Base-by-base conservation (phyloP, 2,329 filamentous ascomycete species). In the Hypomyces perniciosus region DNA sequence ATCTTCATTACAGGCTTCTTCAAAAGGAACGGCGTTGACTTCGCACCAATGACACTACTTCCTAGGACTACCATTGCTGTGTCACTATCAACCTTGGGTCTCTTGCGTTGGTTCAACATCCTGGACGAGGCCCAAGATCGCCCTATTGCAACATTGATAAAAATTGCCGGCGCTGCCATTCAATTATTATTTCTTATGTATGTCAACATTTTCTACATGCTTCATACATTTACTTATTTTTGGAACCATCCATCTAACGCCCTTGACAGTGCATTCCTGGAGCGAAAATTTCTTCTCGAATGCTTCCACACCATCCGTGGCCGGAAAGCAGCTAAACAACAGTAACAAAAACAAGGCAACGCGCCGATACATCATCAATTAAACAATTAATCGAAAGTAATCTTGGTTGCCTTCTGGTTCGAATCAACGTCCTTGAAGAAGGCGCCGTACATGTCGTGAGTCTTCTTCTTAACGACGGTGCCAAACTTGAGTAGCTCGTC, bases 401-500 rank as follows among this genome's bases (percentile, higher is more conserved):
- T 95, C 77, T 96, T 96, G 51, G 86, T 93, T 29, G 88, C 85
- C 69, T 88, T 85, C 72, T 92, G 86, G 67, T 80, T 88, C 68
- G 85, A 85, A 61, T 89, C 87, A 7, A 88, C 84, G 61, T 96
- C 90, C 72, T 93, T 96, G 78, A 88, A 96, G 68, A 97, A 97
- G 31, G 90, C 90, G 51, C 93, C 93, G 65, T 97, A 99, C 44
- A 88, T 87, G 63, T 90, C 88, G 72, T 99, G 93, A 44, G 84
- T 81, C 90, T 97, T 97, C 83, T 95, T 96, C 83, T 97, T 99
- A 47, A 99, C 93, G 1, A 92, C 97, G 26, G 90, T 95, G 62
- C 93, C 93, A 61, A 96, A 99, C 72, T 95, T 96, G 68, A 97
- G 77, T 35, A 99, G 75, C 28, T 89, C 87, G 40, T 96, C 90